Evolutionary conservation across 306 rosid genomes (phyloP).

Genomic region (Quercus rubra): DNA sequence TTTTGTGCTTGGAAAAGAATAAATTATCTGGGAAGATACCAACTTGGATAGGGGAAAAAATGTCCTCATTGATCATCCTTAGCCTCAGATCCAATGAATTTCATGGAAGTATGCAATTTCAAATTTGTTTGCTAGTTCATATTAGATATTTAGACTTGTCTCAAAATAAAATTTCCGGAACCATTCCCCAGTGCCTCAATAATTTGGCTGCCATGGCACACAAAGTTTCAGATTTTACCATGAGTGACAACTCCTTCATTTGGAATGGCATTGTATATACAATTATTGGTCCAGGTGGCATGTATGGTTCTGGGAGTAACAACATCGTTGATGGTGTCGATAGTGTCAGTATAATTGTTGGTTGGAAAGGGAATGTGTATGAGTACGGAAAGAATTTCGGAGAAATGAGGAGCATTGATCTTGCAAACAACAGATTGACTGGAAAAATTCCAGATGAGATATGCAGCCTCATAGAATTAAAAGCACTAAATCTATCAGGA

Average conservation of each 20-base stretch:
- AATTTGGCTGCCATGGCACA: slow-evolving; percentile 10
- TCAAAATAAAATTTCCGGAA: not conserved
- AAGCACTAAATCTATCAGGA: slow-evolving; percentile 22
- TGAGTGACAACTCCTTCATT: no score
- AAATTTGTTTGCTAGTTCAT: not conserved
- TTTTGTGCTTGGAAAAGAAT: slow-evolving; percentile 15
- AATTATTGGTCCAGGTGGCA: no score
- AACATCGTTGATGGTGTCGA: rapidly evolving
- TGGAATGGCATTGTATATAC: rapidly evolving
- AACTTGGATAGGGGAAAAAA: slow-evolving; percentile 16
- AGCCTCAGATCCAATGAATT: slow-evolving; percentile 6
- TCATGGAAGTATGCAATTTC: slow-evolving; percentile 2
- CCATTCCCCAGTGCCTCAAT: not conserved
- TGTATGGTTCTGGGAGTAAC: no score
- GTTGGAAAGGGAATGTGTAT: slow-evolving; percentile 21
- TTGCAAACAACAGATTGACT: slow-evolving; percentile 21
- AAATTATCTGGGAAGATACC: slow-evolving; percentile 26
- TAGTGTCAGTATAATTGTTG: not conserved
- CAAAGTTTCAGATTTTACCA: not conserved
- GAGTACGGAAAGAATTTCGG: slow-evolving; percentile 7
- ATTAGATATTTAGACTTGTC: slow-evolving; percentile 12
- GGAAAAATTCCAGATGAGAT: slow-evolving; percentile 23
- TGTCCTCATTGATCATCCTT: not conserved
- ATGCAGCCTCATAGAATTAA: not conserved
- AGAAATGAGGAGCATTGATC: slow-evolving; percentile 20